These are phyloP conservation scores for Pulveroboletus sp. DNA, from an alignment of 768 basidiomycete genomes.

Conservation along the genomic window DNA sequence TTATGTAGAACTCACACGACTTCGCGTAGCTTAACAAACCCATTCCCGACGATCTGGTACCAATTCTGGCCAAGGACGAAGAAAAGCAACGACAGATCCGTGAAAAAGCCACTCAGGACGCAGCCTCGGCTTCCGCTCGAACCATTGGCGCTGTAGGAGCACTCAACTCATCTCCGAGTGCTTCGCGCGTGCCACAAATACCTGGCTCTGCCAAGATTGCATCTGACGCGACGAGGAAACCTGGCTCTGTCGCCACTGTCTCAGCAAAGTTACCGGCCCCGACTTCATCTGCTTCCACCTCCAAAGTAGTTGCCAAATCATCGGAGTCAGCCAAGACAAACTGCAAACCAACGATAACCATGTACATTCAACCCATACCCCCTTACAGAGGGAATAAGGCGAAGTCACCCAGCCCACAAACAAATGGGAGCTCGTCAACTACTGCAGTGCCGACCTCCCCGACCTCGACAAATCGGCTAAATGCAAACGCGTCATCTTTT, in stretches of 20 bases:
- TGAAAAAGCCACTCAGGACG: conserved; percentile 71
- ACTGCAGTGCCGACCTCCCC: conserved; percentile 47
- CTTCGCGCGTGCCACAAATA: conserved; percentile 38
- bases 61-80: conserved; percentile 90
- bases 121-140: conserved; percentile 60
- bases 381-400: conserved; percentile 72
- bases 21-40: conserved; percentile 77
- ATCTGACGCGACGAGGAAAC: conserved; percentile 27
- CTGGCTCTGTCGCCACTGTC: conserved; percentile 20
- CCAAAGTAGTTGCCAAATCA: conserved; percentile 31
- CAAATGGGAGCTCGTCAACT: conserved; percentile 30
- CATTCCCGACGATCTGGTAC: conserved; percentile 90
- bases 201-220: conserved; percentile 28
- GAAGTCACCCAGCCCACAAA: conserved; percentile 29
- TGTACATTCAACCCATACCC: conserved; percentile 88
- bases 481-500: conserved; percentile 89
- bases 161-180: conserved; percentile 41
- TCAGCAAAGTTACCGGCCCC: conserved; percentile 29
- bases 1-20: background rate
- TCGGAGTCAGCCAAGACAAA: conserved; percentile 30
- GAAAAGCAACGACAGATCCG: conserved; percentile 81
- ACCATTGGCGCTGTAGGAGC: conserved; percentile 53
- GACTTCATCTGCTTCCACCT: conserved; percentile 22
- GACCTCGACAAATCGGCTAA: conserved; percentile 59
- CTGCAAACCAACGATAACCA: conserved; percentile 50